phyloP scores from a whole-genome alignment of 257 asterid genomes.

The Prunella vulgaris region DNA sequence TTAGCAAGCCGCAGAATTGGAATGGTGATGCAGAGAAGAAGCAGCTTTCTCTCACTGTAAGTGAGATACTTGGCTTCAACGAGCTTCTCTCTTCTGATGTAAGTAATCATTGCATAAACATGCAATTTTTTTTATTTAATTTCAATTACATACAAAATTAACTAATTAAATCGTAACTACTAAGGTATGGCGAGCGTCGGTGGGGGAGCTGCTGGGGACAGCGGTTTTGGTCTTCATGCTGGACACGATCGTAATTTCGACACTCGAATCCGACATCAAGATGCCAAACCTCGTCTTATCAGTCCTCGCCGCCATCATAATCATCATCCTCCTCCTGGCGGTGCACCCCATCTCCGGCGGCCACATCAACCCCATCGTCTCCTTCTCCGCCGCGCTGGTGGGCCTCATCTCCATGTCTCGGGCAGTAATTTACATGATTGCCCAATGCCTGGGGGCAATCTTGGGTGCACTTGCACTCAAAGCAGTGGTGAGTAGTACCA shows the following conservation, averaged over 20 bases:
- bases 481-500: slow-evolving; percentile 48
- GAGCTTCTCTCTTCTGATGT: slow-evolving; percentile 52
- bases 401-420: slow-evolving; percentile 66
- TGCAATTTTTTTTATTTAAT: background rate
- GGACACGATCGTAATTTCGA: slow-evolving; percentile 64
- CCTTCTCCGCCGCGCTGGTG: slow-evolving; percentile 68
- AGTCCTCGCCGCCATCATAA: slow-evolving; percentile 42
- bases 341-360: slow-evolving; percentile 80
- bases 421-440: slow-evolving; percentile 45
- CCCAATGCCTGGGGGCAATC: slow-evolving; percentile 56
- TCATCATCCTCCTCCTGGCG: slow-evolving; percentile 58
- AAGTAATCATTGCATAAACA: slow-evolving; percentile 6
- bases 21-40: slow-evolving; percentile 25
- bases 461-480: slow-evolving; percentile 71
- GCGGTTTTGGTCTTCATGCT: slow-evolving; percentile 67
- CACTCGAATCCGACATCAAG: slow-evolving; percentile 38
- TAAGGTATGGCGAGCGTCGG: slow-evolving; percentile 75
- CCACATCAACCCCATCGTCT: slow-evolving; percentile 73
- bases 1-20: slow-evolving; percentile 28
- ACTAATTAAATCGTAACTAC: no score
- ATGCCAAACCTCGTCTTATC: slow-evolving; percentile 57
- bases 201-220: slow-evolving; percentile 66
- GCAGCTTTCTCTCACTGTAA: slow-evolving; percentile 21
- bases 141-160: background rate
- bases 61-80: slow-evolving; percentile 47